Conservation (phyloP, 108 stramenopile genomes). For the Cyclotella sp. region DNA sequence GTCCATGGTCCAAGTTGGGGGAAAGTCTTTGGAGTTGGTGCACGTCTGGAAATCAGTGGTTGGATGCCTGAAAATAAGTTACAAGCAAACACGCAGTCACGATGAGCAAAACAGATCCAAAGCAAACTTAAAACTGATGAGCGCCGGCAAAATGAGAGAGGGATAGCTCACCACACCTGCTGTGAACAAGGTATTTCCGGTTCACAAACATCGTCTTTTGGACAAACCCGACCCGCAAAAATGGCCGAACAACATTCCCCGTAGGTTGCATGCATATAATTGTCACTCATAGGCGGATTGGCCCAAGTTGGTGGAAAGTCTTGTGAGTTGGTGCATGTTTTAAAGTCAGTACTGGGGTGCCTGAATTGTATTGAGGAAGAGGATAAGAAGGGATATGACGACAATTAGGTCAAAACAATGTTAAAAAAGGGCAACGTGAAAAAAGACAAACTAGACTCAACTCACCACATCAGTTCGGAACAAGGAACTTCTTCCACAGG, state of each 20-base stretch:
- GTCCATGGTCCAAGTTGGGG: not conserved
- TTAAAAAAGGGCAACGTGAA: not conserved
- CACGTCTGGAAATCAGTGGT: not conserved
- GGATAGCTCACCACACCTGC: not conserved
- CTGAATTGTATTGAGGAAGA: not conserved
- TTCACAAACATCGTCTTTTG: conserved; percentile 11
- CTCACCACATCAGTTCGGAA: conserved; percentile 11
- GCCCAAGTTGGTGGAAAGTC: conserved; percentile 7
- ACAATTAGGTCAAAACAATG: not conserved
- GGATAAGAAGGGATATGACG: not conserved
- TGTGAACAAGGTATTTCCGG: not conserved
- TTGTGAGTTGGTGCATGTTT: conserved; percentile 3
- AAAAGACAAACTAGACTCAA: not conserved
- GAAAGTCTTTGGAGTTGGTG: not conserved
- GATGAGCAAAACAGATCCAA: not conserved
- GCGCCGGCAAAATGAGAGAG: not conserved
- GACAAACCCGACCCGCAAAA: conserved; percentile 2
- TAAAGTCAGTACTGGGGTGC: conserved; percentile 6
- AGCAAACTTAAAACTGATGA: not conserved
- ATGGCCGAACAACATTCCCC: conserved; percentile 13
- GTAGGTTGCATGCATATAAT: conserved; percentile 8
- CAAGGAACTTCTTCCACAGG: conserved; percentile 1
- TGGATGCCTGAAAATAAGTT: not conserved
- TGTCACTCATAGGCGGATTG: not conserved
- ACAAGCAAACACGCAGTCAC: not conserved